phyloP scores from a whole-genome alignment of 352 stramenopile species.

The Elongisporangium anandrum region DNA sequence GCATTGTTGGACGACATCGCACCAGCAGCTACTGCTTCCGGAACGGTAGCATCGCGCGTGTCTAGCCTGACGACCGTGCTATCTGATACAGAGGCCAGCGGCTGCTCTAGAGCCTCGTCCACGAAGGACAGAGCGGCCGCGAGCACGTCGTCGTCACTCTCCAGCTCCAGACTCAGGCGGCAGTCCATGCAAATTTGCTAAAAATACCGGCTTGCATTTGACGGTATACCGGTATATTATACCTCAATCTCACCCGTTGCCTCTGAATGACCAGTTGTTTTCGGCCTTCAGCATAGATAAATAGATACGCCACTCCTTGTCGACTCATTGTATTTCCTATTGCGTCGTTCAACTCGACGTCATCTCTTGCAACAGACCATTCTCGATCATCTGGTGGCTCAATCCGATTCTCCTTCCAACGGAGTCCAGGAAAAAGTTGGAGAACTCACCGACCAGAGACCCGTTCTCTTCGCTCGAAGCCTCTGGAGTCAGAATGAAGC shows the following conservation, averaged over 20 bases:
- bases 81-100: background rate
- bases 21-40: background rate
- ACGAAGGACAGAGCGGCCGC: background rate
- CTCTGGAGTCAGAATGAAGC: conserved; percentile 49
- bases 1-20: background rate
- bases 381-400: conserved; percentile 49
- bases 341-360: background rate
- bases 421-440: conserved; percentile 33
- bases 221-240: background rate
- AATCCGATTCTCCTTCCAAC: conserved; percentile 10
- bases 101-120: background rate
- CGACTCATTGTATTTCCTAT: too few relatives aligned
- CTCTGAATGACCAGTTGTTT: too few relatives aligned
- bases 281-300: too few relatives aligned
- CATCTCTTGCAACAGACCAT: conserved; percentile 4
- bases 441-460: conserved; percentile 14
- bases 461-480: too few relatives aligned
- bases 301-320: too few relatives aligned
- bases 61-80: background rate
- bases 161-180: background rate
- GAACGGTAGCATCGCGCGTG: background rate
- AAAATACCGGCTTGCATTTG: background rate
- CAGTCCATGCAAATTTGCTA: background rate
- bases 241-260: too few relatives aligned
- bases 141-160: background rate